Evolutionary conservation across 306 rosid genomes (phyloP).

Genomic region (Calophaca sinica): DNA sequence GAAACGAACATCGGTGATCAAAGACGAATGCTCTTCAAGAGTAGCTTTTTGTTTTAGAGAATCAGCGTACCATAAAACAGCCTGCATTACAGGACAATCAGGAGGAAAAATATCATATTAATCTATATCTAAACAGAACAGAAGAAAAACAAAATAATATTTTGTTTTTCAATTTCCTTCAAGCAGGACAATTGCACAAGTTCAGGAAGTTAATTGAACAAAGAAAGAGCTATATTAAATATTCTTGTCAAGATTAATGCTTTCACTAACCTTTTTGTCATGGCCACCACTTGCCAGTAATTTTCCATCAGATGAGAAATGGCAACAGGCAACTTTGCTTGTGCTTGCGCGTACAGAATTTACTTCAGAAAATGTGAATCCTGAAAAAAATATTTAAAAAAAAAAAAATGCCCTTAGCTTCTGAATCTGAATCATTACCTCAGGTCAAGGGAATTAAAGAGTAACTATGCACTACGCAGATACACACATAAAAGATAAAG

Average conservation of each 20-base stretch:
- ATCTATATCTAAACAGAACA: constrained; percentile 35
- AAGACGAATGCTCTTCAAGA: constrained; percentile 84
- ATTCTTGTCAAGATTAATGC: constrained; percentile 22
- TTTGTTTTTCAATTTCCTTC: constrained; percentile 22
- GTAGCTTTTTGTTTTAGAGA: constrained; percentile 72
- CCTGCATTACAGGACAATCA: constrained; percentile 61
- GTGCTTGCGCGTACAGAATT: constrained; percentile 77
- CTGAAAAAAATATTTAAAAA: constrained; percentile 54
- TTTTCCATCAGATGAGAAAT: constrained; percentile 98
- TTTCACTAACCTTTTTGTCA: constrained; percentile 81
- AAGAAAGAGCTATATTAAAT: constrained; percentile 15
- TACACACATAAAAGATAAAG: constrained; percentile 18
- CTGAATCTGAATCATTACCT: background rate
- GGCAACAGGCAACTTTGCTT: constrained; percentile 87
- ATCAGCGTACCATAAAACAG: constrained; percentile 87
- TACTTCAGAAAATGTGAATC: constrained; percentile 79
- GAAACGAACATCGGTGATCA: constrained; percentile 95
- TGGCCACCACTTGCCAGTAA: constrained; percentile 97
- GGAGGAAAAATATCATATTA: constrained; percentile 23
- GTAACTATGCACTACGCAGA: constrained; percentile 25
- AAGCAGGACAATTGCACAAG: constrained; percentile 17
- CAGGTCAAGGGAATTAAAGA: constrained; percentile 34
- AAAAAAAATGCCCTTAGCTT: constrained; percentile 35
- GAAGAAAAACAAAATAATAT: constrained; percentile 8
- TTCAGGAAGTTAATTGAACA: constrained; percentile 23